phyloP scores from a whole-genome alignment of 306 rosid genomes.

The Gastrolobium villosum region DNA sequence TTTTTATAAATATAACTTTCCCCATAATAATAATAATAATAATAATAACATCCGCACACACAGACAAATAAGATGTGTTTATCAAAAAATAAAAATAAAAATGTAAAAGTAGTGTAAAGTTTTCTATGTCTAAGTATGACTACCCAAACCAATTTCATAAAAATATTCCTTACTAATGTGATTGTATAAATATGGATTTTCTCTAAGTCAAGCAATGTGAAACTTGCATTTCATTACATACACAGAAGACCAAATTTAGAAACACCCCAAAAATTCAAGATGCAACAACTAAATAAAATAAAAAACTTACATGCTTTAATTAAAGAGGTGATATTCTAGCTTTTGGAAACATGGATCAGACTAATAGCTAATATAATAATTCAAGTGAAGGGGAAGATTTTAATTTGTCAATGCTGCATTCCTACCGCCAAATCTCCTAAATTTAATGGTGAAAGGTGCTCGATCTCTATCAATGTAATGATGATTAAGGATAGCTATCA shows the following conservation, averaged over 20 bases:
- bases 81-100: no score
- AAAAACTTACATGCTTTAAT: neutral
- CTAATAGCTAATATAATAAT: neutral
- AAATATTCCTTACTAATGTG: neutral
- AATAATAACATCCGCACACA: no score
- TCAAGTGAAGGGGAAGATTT: neutral
- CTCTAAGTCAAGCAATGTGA: neutral
- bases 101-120: no score
- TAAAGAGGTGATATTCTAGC: neutral
- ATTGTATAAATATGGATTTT: neutral
- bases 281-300: neutral
- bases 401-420: conserved; percentile 20
- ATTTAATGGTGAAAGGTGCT: conserved; percentile 4
- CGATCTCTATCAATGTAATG: neutral
- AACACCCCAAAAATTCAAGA: neutral
- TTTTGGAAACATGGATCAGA: neutral
- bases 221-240: neutral
- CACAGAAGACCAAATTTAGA: neutral
- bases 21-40: no score
- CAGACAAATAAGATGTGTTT: no score
- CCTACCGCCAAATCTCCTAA: neutral
- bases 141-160: neutral
- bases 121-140: neutral
- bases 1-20: no score
- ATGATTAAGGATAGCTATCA: conserved; percentile 2